Percentiles rank a stretch among this genome's conserved stretches.
Conservation (phyloP, 306 rosid genomes). For the Luffa aegyptiaca region DNA sequence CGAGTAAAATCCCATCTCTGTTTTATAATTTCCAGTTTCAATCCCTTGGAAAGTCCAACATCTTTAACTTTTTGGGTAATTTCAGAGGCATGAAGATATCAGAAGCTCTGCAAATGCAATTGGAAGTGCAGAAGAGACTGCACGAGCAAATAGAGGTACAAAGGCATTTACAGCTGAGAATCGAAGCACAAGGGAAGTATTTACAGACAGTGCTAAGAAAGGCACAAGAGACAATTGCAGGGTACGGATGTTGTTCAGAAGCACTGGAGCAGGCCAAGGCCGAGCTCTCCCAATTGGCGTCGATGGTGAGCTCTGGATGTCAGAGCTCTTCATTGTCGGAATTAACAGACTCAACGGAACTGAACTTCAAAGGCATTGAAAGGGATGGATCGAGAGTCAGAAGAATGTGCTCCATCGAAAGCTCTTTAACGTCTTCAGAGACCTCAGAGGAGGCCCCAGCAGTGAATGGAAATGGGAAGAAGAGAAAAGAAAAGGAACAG, state of each 20-base stretch:
- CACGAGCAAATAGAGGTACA: slow-evolving; percentile 90
- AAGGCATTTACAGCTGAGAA: slow-evolving; percentile 73
- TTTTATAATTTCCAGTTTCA: background rate
- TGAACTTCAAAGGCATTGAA: slow-evolving; percentile 21
- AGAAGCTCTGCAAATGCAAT: slow-evolving; percentile 74
- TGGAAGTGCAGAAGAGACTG: slow-evolving; percentile 71
- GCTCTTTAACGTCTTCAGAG: slow-evolving; percentile 79
- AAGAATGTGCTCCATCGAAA: slow-evolving; percentile 61
- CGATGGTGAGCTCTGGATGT: slow-evolving; percentile 52
- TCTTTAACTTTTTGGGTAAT: background rate
- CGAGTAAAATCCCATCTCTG: slow-evolving; percentile 42
- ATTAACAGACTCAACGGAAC: slow-evolving; percentile 49
- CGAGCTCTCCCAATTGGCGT: slow-evolving; percentile 68
- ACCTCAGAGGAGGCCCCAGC: slow-evolving; percentile 44
- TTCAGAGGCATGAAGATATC: slow-evolving; percentile 55
- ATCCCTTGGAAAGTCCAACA: too few species aligned
- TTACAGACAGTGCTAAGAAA: slow-evolving; percentile 71
- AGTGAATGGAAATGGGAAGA: slow-evolving; percentile 26
- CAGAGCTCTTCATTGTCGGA: slow-evolving; percentile 63
- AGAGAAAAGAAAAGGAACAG: slow-evolving; percentile 31
- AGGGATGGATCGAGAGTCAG: slow-evolving; percentile 47
- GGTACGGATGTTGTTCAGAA: slow-evolving; percentile 34
- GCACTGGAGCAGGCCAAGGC: slow-evolving; percentile 61
- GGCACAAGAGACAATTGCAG: slow-evolving; percentile 76
- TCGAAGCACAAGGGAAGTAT: slow-evolving; percentile 94